Evolutionary conservation across 176 grass and related monocot genomes (phyloP), one percentile per base, ranked within the genome.

Genomic region (Raddia distichophylla): DNA sequence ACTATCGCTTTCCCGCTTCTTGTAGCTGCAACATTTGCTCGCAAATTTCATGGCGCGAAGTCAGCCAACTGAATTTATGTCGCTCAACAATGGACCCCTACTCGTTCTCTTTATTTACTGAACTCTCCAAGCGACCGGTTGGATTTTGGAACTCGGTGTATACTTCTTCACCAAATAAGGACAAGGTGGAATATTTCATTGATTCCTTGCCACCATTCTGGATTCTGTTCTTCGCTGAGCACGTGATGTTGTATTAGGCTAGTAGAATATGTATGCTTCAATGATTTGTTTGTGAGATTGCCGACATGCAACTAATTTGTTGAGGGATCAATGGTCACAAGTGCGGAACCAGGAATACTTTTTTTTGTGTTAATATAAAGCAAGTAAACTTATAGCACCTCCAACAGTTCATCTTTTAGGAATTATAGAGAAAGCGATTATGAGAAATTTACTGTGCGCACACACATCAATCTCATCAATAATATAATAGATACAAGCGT

Each of bases 1-100:
- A 98, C 90, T 53, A 91, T 98, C 32, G 95, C 90, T 57, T 94
- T 98, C 64, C 95, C 95, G 0, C 82, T 98, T 35, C 18, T 98
- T 18, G 90, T 94, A 12, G 84, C 92, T 59, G 95, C 90, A 13
- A 98, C 92, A 73, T 98, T 98, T 87, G 92, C 92, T 0, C 75
- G 52, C 22, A 92, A 34, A 67, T 87, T 87, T 81, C 86, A 87
- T 3, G 52, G 75, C 5, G 53, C 15, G n/a, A 83, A 47, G 18
- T 79, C 18, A 47, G 46, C 67, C 44, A 47, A 57, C 62, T 82
- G 47, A 79, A 83, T 77, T 22, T 12, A 9, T 51, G 15, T 14
- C 3, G 2, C 22, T 27, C 11, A 71, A 14, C 6, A 45, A 55
- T 18, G 14, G 52, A 17, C 53, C 48, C 32, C 5, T 14, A 74